These are phyloP conservation scores for Phytophthora kernoviae DNA, from an alignment of 352 stramenopile genomes.

Conservation along the genomic window DNA sequence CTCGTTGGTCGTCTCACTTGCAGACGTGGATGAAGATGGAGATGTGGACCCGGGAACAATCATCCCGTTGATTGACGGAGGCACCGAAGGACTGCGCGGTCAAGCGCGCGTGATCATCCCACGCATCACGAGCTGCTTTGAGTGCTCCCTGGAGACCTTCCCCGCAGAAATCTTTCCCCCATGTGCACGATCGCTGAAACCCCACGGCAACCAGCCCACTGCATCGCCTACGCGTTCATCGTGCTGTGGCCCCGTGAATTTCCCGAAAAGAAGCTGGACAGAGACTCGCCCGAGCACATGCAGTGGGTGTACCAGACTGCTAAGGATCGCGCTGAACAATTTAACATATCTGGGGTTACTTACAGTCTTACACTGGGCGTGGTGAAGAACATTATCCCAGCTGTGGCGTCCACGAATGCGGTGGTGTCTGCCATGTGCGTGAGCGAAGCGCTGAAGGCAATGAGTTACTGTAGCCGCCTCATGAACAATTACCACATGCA, in stretches of 20 bases:
- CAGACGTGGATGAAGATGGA: slow-evolving; percentile 88
- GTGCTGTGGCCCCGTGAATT: slow-evolving; percentile 96
- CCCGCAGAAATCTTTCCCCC: slow-evolving; percentile 95
- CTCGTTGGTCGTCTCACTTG: slow-evolving; percentile 93
- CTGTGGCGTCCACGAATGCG: slow-evolving; percentile 97
- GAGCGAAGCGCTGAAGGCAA: slow-evolving; percentile 96
- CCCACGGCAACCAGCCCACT: slow-evolving; percentile 96
- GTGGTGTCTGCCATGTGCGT: slow-evolving; percentile 96
- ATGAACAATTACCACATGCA: slow-evolving; percentile 99
- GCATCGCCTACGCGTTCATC: slow-evolving; percentile 97
- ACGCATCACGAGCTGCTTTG: slow-evolving; percentile 98
- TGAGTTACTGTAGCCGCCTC: slow-evolving; percentile 95
- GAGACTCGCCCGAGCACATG: slow-evolving; percentile 97
- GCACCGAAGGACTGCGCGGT: slow-evolving; percentile 97
- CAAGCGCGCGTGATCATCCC: slow-evolving; percentile 98
- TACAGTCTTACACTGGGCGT: slow-evolving; percentile 98
- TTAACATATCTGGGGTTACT: slow-evolving; percentile 95
- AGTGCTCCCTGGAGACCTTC: slow-evolving; percentile 98
- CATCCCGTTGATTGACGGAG: slow-evolving; percentile 98
- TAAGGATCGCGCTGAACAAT: slow-evolving; percentile 90
- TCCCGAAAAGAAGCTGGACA: slow-evolving; percentile 95
- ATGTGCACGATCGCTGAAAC: slow-evolving; percentile 99
- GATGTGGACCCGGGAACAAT: slow-evolving; percentile 90
- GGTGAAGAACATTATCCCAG: slow-evolving; percentile 99
- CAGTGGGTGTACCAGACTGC: slow-evolving; percentile 96